Evolutionary conservation across 192 early-diverging fungal genomes (phyloP).

Genomic region (Backusella morwellensis): DNA sequence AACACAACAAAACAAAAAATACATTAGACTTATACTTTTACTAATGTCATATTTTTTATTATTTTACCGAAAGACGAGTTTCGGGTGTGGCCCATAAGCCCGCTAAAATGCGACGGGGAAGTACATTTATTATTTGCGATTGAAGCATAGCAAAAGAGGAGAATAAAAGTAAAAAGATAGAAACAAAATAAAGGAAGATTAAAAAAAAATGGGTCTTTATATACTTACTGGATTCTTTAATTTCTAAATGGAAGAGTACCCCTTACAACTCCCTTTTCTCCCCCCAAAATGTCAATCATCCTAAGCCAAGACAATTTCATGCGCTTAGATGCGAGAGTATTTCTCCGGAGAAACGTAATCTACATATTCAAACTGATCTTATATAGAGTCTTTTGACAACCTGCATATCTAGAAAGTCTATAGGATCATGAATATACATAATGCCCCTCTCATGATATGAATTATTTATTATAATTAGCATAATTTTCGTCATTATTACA

Average conservation of each 20-base stretch:
- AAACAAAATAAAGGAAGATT: background rate
- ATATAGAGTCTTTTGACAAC: constrained; percentile 17
- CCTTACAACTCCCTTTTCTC: constrained; percentile 10
- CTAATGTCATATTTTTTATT: constrained; percentile 5
- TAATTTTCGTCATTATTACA: background rate
- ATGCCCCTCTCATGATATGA: constrained; percentile 1
- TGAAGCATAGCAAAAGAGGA: constrained; percentile 22
- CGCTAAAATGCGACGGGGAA: constrained; percentile 16
- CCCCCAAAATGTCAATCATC: constrained; percentile 3
- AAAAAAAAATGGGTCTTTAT: constrained; percentile 7
- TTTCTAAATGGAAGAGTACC: constrained; percentile 12
- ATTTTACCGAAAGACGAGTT: constrained; percentile 30
- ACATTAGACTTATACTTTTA: constrained; percentile 3
- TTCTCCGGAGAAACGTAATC: constrained; percentile 6
- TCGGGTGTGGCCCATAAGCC: constrained; percentile 28
- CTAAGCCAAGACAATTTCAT: constrained; percentile 4
- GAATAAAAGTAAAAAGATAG: constrained; percentile 6
- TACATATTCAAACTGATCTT: background rate
- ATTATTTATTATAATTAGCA: background rate
- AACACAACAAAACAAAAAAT: background rate
- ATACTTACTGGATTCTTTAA: constrained; percentile 6
- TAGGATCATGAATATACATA: background rate
- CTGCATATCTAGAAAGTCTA: constrained; percentile 15
- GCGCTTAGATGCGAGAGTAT: constrained; percentile 2
- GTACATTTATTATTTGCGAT: constrained; percentile 25